These are phyloP conservation scores for Blumeria hordei DNA, from an alignment of 2,329 filamentous ascomycete genomes.

Conservation along the genomic window DNA sequence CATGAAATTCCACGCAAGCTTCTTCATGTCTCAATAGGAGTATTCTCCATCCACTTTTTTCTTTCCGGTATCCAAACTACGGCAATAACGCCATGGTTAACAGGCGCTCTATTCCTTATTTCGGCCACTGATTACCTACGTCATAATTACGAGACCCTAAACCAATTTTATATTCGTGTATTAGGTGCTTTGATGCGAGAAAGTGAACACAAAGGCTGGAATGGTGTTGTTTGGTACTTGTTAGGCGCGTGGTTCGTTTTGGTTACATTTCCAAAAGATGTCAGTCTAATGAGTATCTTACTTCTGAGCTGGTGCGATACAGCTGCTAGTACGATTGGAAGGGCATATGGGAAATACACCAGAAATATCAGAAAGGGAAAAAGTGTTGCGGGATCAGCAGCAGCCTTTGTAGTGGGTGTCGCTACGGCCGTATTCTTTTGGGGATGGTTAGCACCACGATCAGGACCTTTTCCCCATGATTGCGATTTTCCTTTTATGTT, in stretches of 20 bases:
- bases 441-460: conserved; percentile 54
- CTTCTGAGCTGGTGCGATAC: conserved; percentile 96
- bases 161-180: conserved; percentile 62
- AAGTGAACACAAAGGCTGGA: conserved; percentile 81
- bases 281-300: conserved; percentile 70
- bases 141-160: conserved; percentile 59
- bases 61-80: conserved; percentile 50
- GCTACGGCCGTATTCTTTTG: conserved; percentile 67
- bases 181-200: conserved; percentile 91
- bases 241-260: conserved; percentile 74
- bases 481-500: conserved; percentile 57
- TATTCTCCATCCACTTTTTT: conserved; percentile 76
- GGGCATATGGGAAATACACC: conserved; percentile 74
- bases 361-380: conserved; percentile 67
- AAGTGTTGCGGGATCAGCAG: conserved; percentile 69
- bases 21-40: conserved; percentile 89
- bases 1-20: conserved; percentile 90
- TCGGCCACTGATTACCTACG: conserved; percentile 59
- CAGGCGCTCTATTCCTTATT: conserved; percentile 63
- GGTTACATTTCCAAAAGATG: conserved; percentile 74
- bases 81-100: conserved; percentile 62
- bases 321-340: conserved; percentile 80
- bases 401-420: conserved; percentile 66
- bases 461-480: conserved; percentile 43
- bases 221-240: conserved; percentile 92